Evolutionary conservation across 2,329 filamentous ascomycete species (phyloP).

Genomic region (Nigrospora osmanthi): DNA sequence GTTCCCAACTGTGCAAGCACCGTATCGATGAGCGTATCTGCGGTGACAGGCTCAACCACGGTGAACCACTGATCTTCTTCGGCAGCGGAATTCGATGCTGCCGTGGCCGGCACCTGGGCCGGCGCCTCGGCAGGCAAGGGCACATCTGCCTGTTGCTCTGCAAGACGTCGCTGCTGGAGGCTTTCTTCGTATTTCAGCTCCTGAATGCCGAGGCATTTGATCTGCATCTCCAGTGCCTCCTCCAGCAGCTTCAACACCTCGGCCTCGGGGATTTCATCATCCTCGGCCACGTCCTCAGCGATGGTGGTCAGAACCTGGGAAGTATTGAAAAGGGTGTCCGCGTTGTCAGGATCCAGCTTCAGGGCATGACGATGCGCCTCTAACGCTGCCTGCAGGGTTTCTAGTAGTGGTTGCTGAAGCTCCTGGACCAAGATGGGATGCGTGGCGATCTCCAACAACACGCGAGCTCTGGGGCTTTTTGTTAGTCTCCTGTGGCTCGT

Average conservation of each 20-base stretch:
- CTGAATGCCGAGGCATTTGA: constrained; percentile 42
- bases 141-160: constrained; percentile 23
- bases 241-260: constrained; percentile 29
- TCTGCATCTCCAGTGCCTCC: constrained; percentile 17
- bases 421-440: constrained; percentile 54
- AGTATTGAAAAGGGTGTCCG: constrained; percentile 65
- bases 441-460: constrained; percentile 63
- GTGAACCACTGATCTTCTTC: constrained; percentile 54
- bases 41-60: constrained; percentile 59
- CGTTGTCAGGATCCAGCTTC: constrained; percentile 50
- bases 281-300: constrained; percentile 50
- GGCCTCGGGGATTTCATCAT: constrained; percentile 33
- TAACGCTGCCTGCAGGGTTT: constrained; percentile 52
- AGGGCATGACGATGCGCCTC: constrained; percentile 57
- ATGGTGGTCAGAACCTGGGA: constrained; percentile 61
- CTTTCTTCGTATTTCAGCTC: constrained; percentile 26
- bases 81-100: constrained; percentile 16
- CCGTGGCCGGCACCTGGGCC: constrained; percentile 7
- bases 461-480: constrained; percentile 44
- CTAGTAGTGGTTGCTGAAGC: constrained; percentile 42
- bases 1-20: constrained; percentile 54
- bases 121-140: constrained; percentile 4
- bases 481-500: constrained; percentile 5
- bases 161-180: constrained; percentile 22
- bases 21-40: constrained; percentile 59